These are phyloP conservation scores for Aspergillus sp. DNA, from an alignment of 2,329 filamentous ascomycete species.

Conservation along the genomic window DNA sequence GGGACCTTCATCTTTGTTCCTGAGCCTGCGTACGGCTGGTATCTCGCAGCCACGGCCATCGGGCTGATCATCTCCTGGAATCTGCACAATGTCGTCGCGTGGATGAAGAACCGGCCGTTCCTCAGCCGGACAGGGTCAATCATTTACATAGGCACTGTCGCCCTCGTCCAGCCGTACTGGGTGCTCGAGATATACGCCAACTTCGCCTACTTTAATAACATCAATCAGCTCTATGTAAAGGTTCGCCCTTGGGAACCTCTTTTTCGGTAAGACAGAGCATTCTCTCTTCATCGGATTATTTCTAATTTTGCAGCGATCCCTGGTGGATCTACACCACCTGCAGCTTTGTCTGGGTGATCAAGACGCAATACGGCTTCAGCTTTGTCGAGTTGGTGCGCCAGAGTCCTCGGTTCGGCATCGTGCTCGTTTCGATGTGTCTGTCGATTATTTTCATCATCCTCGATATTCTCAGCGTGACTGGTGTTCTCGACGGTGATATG, in stretches of 20 bases:
- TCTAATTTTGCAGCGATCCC: too few species aligned
- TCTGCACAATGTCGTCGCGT: constrained; percentile 62
- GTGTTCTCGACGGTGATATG: constrained; percentile 35
- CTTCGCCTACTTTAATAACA: constrained; percentile 59
- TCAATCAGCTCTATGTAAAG: constrained; percentile 48
- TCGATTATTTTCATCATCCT: constrained; percentile 58
- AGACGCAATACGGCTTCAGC: too few species aligned
- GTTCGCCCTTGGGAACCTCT: constrained; percentile 59
- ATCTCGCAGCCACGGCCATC: constrained; percentile 56
- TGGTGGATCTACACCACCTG: too few species aligned
- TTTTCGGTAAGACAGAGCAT: constrained; percentile 40
- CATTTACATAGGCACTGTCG: constrained; percentile 56
- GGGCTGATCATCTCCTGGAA: constrained; percentile 60
- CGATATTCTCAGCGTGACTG: constrained; percentile 57
- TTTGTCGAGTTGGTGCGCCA: too few species aligned
- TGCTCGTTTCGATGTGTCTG: constrained; percentile 57
- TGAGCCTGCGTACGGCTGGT: constrained; percentile 58
- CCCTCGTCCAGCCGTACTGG: constrained; percentile 60
- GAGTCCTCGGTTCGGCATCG: constrained; percentile 57
- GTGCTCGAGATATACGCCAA: constrained; percentile 61
- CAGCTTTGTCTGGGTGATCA: too few species aligned
- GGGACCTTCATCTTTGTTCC: constrained; percentile 57
- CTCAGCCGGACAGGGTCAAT: constrained; percentile 46
- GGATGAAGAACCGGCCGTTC: constrained; percentile 63
- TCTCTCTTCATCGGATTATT: too few species aligned